phyloP scores from a whole-genome alignment of 441 rosid species.

The Erysimum pusillum region DNA sequence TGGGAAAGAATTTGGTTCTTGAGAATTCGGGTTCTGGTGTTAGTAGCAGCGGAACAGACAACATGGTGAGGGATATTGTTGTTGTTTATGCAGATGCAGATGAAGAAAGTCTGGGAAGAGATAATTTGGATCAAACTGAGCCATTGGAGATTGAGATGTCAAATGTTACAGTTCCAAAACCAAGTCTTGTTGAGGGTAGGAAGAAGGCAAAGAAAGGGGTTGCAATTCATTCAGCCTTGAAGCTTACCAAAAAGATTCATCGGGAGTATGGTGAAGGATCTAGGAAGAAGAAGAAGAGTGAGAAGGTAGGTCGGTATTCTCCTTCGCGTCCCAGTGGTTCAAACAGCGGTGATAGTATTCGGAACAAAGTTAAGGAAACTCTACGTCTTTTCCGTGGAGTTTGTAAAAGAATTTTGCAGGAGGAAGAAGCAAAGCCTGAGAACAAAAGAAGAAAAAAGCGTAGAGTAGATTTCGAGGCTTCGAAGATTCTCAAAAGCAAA shows the following conservation, averaged over 20 bases:
- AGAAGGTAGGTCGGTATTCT: constrained; percentile 25
- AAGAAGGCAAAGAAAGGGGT: constrained; percentile 47
- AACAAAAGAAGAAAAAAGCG: constrained; percentile 19
- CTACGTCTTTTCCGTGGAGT: constrained; percentile 74
- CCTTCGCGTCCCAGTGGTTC: constrained; percentile 52
- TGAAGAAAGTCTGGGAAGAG: constrained; percentile 15
- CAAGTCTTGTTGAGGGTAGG: constrained; percentile 36
- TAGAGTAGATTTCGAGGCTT: constrained; percentile 72
- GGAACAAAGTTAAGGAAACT: constrained; percentile 78
- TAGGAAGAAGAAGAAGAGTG: constrained; percentile 24
- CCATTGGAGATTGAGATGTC: constrained; percentile 37
- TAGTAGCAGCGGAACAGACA: constrained; percentile 20
- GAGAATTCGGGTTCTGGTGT: constrained; percentile 34
- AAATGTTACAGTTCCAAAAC: constrained; percentile 8
- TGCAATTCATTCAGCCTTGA: constrained; percentile 38
- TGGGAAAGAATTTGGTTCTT: constrained; percentile 30
- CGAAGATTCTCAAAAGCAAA: constrained; percentile 63
- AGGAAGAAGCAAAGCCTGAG: constrained; percentile 65
- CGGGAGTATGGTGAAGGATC: constrained; percentile 48
- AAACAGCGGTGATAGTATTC: constrained; percentile 36
- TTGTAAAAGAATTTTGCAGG: constrained; percentile 73
- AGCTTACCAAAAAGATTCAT: constrained; percentile 30
- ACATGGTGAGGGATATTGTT: constrained; percentile 41
- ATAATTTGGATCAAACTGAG: constrained; percentile 29
- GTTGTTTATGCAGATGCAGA: constrained; percentile 27